Evolutionary conservation across 495 filamentous ascomycete species (phyloP).

Genomic region (Neurospora sp.): DNA sequence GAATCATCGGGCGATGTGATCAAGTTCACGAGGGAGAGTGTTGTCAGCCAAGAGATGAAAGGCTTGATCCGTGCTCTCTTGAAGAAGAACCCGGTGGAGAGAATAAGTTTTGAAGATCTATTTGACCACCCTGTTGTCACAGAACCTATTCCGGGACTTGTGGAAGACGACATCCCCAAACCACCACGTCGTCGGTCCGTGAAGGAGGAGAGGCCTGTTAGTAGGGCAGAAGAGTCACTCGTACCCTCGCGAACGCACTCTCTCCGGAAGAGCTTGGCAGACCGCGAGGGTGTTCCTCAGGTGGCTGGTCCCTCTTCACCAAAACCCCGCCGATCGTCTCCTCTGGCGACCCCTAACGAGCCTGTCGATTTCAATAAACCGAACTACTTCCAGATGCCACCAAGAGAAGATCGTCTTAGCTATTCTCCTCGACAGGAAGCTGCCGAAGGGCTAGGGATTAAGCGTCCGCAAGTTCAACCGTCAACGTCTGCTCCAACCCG

Average conservation of each 20-base stretch:
- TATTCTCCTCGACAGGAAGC: constrained; percentile 19
- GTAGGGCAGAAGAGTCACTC: constrained; percentile 20
- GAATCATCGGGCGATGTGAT: constrained; percentile 78
- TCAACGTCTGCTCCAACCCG: constrained; percentile 32
- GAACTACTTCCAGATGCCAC: background rate
- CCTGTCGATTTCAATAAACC: constrained; percentile 4
- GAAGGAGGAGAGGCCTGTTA: constrained; percentile 15
- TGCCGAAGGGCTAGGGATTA: constrained; percentile 35
- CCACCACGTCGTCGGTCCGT: constrained; percentile 14
- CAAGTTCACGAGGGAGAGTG: constrained; percentile 63
- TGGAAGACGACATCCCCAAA: constrained; percentile 59
- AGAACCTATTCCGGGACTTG: constrained; percentile 71
- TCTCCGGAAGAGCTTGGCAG: constrained; percentile 15
- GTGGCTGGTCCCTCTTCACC: constrained; percentile 23
- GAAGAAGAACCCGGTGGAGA: constrained; percentile 74
- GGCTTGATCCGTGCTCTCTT: constrained; percentile 67
- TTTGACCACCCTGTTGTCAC: constrained; percentile 66
- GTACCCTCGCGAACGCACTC: constrained; percentile 12
- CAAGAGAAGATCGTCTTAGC: background rate
- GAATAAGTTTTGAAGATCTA: constrained; percentile 73
- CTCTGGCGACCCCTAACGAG: constrained; percentile 28
- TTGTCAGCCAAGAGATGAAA: constrained; percentile 69
- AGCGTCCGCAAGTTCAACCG: constrained; percentile 24
- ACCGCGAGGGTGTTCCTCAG: constrained; percentile 22
- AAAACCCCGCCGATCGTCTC: constrained; percentile 26